Evolutionary conservation across 179 eudicot species (phyloP).

Genomic region (Heliamphora ciliata): DNA sequence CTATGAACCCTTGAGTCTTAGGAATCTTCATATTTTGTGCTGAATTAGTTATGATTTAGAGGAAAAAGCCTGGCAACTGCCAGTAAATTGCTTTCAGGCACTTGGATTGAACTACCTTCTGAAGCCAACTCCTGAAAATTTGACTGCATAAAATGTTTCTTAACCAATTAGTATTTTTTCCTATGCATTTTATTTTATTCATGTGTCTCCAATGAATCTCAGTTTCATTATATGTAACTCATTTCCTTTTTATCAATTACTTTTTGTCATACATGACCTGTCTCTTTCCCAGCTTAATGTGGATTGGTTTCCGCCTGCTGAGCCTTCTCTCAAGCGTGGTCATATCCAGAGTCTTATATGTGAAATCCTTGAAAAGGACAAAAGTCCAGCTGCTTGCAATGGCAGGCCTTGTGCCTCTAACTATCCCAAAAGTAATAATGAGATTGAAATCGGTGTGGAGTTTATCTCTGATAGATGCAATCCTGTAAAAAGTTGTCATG

Average conservation of each 20-base stretch:
- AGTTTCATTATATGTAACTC: not conserved
- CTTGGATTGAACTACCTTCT: slow-evolving; percentile 1
- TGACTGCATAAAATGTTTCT: not conserved
- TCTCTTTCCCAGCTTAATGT: slow-evolving; percentile 44
- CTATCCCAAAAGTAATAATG: slow-evolving; percentile 19
- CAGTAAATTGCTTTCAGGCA: not conserved
- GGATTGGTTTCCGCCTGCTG: slow-evolving; percentile 66
- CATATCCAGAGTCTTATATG: slow-evolving; percentile 50
- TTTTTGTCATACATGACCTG: not conserved
- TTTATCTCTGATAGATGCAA: slow-evolving; percentile 35
- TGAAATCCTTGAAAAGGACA: slow-evolving; percentile 39
- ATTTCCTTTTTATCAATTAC: not conserved
- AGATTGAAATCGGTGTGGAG: slow-evolving; percentile 32
- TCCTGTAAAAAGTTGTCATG: slow-evolving; percentile 29
- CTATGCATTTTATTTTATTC: not conserved
- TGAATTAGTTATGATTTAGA: not conserved
- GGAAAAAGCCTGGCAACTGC: not conserved
- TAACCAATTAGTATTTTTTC: not conserved
- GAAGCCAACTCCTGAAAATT: not conserved
- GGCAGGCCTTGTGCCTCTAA: slow-evolving; percentile 21
- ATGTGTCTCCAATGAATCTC: not conserved
- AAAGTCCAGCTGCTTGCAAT: slow-evolving; percentile 24
- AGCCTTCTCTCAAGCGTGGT: slow-evolving; percentile 67
- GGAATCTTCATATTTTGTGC: not conserved
- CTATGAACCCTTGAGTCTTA: too few relatives aligned